Evolutionary conservation across 352 stramenopile species (phyloP), one percentile per base, ranked within the genome.

Genomic region (Globisporangium cederbergense): DNA sequence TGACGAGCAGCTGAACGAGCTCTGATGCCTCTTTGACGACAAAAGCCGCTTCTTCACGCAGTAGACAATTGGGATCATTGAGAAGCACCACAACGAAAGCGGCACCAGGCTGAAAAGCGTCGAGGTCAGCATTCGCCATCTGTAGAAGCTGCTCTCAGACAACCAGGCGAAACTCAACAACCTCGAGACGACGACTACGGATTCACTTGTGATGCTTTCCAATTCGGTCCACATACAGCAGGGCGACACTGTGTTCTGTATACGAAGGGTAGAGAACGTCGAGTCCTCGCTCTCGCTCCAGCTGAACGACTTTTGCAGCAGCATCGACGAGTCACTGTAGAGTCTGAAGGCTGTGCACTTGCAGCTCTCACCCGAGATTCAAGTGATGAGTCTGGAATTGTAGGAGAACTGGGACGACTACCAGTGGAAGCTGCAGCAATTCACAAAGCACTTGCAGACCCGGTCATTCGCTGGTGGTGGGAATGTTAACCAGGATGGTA

Each of bases 351-450:
- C 68, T 2, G 47, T 52, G 0, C 57, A 86, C 6, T 57, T 64
- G 16, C 78, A 86, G 28, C 59, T 83, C 38, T 66, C 74, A 2
- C 46, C 74, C 28, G 84, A 82, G 49, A 51, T 86, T 10, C 75
- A 84, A 52, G 67, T 86, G 36, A n/a, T 79, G 10, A 65, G 74
- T 3, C 34, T 78, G 2, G 78, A 87, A 55, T 51, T 81, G 6
- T 74, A 81, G 40, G 72, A 79, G 40, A 65, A 74, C 22, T 60
- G 16, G 4, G 68, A 80, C 11, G 66, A 68, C 11, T 60, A 60
- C 4, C 58, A 76, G 32, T 70, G 70, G 2, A 67, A 73, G 16
- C 56, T 78, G 20, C 66, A 74, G 40, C 74, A 84, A 10, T 46
- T 83, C 11, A 32, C 64, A 4, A 77, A 79, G 14, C 46, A 40